Evolutionary conservation across 2,329 filamentous ascomycete species (phyloP), one percentile per base, ranked within the genome.

Genomic region (Scedosporium boydii): DNA sequence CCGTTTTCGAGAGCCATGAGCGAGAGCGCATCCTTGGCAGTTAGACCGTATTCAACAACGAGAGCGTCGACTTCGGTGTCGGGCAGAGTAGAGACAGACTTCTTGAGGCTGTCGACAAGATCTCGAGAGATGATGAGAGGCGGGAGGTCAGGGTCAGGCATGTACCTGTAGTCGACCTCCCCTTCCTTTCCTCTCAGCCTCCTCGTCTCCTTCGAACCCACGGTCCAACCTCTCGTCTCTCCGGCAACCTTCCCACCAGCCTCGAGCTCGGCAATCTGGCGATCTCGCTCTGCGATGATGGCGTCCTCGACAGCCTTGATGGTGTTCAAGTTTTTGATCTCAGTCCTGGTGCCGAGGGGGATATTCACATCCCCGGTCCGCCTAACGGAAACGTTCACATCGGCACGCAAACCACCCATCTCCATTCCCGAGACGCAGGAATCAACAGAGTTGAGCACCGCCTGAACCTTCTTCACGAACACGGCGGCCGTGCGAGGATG

Each of bases 121-220:
- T 90, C 86, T 1, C 80, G 71, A 6, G 86, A 87, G 64, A 99
- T 88, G 2, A 92, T 72, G 1, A 99, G 79, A 1, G 95, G 91
- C 0, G 85, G 82, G 14, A 99, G 80, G 71, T 99, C 95, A 4
- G 95, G 91, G 72, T 99, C 95, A 0, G 95, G 93, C 93, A 99
- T 98, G 72, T 99, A 99, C 51, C 95, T 83, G 74, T 99, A 99
- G 74, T 99, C 95, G 5, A 98, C 92, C 71, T 96, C 93, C 58
- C 95, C 95, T 73, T 98, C 95, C 73, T 99, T 99, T 27, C 91
- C 91, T 69, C 95, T 84, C 53, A 99, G 77, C 48, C 88, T 83
- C 63, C 85, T 86, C 3, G 95, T 98, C 71, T 92, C 88, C 3
- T 85, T 91, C 65, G 86, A 88, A 2, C 92, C 92, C 26, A 96